A percentile compares a stretch with the other conserved stretches of the same genome.
Conservation (phyloP, 768 basidiomycete genomes). For the Pleurotus pulmonarius region DNA sequence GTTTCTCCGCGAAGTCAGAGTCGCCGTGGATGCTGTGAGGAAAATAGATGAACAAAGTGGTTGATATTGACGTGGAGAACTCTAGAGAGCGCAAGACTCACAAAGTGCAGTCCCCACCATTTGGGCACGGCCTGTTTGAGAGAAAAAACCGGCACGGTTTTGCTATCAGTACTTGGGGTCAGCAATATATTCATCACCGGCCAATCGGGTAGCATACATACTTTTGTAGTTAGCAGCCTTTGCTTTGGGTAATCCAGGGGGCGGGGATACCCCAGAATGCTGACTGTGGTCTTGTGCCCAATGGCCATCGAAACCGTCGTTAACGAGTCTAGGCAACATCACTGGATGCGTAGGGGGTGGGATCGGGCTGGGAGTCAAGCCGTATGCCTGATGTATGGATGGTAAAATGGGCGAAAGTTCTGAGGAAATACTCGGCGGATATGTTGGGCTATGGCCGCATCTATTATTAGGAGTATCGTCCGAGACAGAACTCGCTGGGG, state of each 20-base stretch:
- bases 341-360: background rate
- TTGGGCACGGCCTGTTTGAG: conserved; percentile 43
- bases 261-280: background rate
- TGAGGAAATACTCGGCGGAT: background rate
- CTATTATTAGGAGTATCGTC: background rate
- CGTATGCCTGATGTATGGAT: conserved; percentile 3
- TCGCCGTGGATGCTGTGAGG: conserved; percentile 43
- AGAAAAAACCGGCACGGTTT: conserved; percentile 59
- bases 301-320: background rate
- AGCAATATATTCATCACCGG: background rate
- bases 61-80: background rate
- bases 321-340: background rate
- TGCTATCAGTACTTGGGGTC: conserved; percentile 29
- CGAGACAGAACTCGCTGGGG: background rate
- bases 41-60: conserved; percentile 2
- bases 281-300: background rate
- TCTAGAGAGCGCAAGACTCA: conserved; percentile 24
- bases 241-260: conserved; percentile 3
- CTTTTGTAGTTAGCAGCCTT: conserved; percentile 36
- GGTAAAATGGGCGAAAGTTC: conserved; percentile 1
- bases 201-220: conserved; percentile 17
- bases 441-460: background rate
- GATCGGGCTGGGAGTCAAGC: background rate
- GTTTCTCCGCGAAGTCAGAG: conserved; percentile 2
- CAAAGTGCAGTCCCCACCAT: conserved; percentile 58